A percentile compares a stretch with the other conserved stretches of the same genome.
Evolutionary conservation across 306 rosid genomes (phyloP).

Genomic region (Castanopsis chinensis): DNA sequence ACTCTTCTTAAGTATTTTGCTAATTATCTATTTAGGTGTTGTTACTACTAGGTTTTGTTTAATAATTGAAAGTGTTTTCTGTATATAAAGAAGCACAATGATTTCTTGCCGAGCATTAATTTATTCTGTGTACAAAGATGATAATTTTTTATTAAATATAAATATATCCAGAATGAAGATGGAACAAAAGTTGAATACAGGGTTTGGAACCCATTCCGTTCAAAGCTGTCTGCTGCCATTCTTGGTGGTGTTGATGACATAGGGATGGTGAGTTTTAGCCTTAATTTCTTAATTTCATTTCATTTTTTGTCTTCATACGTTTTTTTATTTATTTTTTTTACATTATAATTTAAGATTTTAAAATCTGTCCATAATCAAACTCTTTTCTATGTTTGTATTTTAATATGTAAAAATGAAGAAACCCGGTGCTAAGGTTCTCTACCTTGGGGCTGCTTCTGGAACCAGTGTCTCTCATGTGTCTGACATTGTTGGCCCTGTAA

Average conservation of each 20-base stretch:
- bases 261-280: constrained; percentile 52
- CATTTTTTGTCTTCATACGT: background rate
- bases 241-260: constrained; percentile 90
- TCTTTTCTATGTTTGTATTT: no score
- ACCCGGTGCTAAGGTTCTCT: no score
- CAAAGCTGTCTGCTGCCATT: constrained; percentile 87
- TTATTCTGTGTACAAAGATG: background rate
- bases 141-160: background rate
- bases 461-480: constrained; percentile 94
- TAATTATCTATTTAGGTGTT: no score
- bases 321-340: no score
- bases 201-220: constrained; percentile 92
- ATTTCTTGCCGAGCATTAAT: background rate
- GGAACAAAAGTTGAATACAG: constrained; percentile 48
- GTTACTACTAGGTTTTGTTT: no score
- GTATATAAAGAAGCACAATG: no score
- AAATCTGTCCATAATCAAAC: background rate
- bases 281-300: background rate
- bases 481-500: constrained; percentile 90
- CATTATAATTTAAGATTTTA: no score
- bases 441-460: constrained; percentile 56
- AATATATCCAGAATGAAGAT: constrained; percentile 27
- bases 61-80: no score
- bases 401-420: no score
- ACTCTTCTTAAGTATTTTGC: no score